These are phyloP conservation scores for Iris pallida DNA, from an alignment of 116 monocot species.

Conservation along the genomic window DNA sequence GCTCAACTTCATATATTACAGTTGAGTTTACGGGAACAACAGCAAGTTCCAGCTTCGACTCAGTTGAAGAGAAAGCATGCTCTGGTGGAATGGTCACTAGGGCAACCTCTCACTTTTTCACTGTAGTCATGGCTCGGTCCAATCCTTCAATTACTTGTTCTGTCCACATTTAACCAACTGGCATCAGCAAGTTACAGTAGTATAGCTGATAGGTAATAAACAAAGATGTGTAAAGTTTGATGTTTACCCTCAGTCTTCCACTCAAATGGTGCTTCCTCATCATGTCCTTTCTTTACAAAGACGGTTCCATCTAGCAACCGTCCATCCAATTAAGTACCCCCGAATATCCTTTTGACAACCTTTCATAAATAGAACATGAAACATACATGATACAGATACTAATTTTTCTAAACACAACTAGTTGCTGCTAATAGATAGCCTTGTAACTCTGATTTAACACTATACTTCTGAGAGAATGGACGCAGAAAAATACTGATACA, in stretches of 20 bases:
- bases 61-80: conserved; percentile 53
- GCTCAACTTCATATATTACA: conserved; percentile 73
- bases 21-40: conserved; percentile 78
- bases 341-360: no score
- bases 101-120: conserved; percentile 94
- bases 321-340: no score
- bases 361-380: no score
- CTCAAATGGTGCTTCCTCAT: conserved; percentile 64
- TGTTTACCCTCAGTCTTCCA: conserved; percentile 77
- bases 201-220: background rate
- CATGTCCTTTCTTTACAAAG: conserved; percentile 73
- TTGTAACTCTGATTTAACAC: no score
- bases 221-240: no score
- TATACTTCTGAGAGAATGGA: no score
- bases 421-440: no score
- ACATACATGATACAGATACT: no score
- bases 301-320: conserved; percentile 76
- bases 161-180: conserved; percentile 8
- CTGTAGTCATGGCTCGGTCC: conserved; percentile 59
- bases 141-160: conserved; percentile 84
- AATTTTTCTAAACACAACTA: no score
- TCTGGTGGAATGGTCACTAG: conserved; percentile 69
- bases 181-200: background rate
- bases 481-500: no score
- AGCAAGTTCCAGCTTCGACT: conserved; percentile 74